Conservation (phyloP, 805 yeast species). For the Sugiyamaella smithiae region DNA sequence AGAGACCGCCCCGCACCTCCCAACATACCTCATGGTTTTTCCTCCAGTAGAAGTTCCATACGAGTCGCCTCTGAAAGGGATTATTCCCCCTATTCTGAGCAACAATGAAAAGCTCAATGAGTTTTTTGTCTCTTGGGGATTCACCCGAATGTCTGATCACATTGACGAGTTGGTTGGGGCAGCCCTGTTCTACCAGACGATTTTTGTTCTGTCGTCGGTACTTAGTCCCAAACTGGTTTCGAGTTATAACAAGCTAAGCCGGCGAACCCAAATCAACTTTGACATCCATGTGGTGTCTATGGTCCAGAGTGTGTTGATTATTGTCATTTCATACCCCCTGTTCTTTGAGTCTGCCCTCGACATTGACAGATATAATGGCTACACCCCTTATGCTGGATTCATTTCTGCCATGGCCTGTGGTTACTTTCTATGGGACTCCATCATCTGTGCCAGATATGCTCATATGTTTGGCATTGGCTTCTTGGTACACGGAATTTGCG, state of each 20-base stretch:
- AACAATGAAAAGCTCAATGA: background rate
- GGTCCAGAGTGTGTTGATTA: conserved; percentile 72
- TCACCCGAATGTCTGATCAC: conserved; percentile 34
- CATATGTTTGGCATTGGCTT: conserved; percentile 77
- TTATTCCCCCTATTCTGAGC: conserved; percentile 1
- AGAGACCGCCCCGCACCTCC: too few species aligned
- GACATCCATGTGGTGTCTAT: conserved; percentile 89
- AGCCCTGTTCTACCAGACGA: conserved; percentile 54
- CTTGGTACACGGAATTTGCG: conserved; percentile 78
- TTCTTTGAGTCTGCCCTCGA: conserved; percentile 52
- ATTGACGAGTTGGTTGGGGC: conserved; percentile 67
- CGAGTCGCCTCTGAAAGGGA: conserved; percentile 20
- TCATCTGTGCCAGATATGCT: conserved; percentile 62
- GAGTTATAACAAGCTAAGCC: conserved; percentile 47
- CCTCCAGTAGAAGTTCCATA: conserved; percentile 6
- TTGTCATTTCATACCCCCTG: conserved; percentile 60
- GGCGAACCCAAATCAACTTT: conserved; percentile 61
- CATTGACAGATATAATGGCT: conserved; percentile 58
- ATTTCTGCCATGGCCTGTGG: conserved; percentile 73
- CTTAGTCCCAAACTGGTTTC: conserved; percentile 48
- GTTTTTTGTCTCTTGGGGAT: conserved; percentile 23
- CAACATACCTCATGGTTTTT: conserved; percentile 5
- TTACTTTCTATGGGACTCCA: conserved; percentile 87
- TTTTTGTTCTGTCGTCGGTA: conserved; percentile 53
- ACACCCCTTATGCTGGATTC: conserved; percentile 72